phyloP scores from a whole-genome alignment of 2,329 filamentous ascomycete species.

The Thelonectria olida region DNA sequence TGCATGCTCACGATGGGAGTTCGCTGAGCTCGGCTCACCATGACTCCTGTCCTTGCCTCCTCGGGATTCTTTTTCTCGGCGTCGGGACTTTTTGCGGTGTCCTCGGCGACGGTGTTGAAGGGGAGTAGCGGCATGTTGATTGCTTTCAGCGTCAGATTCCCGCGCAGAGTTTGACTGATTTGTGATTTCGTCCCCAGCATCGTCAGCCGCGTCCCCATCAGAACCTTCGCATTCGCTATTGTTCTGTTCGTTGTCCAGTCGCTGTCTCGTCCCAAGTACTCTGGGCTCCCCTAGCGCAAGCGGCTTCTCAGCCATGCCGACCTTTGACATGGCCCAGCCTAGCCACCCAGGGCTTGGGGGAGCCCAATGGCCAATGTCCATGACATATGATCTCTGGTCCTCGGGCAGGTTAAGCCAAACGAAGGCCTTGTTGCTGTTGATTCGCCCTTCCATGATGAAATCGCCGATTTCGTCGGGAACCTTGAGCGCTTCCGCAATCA shows the following conservation, averaged over 20 bases:
- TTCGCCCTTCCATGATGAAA: constrained; percentile 49
- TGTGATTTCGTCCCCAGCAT: not conserved
- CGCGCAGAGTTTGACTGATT: not conserved
- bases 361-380: constrained; percentile 45
- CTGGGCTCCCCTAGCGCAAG: constrained; percentile 33
- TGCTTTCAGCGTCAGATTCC: not conserved
- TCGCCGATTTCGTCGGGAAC: constrained; percentile 50
- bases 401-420: constrained; percentile 50
- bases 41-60: not conserved
- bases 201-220: not conserved
- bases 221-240: constrained; percentile 3
- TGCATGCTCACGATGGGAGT: not conserved
- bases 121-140: not conserved
- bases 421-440: constrained; percentile 49
- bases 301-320: constrained; percentile 39
- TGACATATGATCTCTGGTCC: constrained; percentile 44
- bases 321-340: constrained; percentile 38
- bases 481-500: constrained; percentile 47
- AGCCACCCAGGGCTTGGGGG: constrained; percentile 41
- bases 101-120: not conserved
- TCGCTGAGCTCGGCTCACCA: not conserved
- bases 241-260: not conserved
- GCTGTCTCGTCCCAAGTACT: constrained; percentile 34
- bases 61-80: not conserved
- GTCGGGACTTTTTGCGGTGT: not conserved